phyloP scores from a whole-genome alignment of 176 grass and related monocot species.

The Cenchrus fungigraminus region DNA sequence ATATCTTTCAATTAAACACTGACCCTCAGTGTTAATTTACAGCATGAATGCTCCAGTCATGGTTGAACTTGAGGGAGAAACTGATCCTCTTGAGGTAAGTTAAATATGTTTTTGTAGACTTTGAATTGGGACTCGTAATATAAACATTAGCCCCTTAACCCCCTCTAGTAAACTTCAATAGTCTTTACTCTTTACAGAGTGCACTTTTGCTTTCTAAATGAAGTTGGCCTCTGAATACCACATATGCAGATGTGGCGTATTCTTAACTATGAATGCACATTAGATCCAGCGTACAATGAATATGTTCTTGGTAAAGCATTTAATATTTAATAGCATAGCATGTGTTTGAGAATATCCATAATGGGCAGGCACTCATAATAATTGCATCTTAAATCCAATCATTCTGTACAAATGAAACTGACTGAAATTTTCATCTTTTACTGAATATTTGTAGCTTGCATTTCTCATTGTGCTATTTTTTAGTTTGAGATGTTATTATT shows the following conservation, averaged over 20 bases:
- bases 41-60: slow-evolving; percentile 99
- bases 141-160: background rate
- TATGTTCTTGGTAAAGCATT: slow-evolving; percentile 9
- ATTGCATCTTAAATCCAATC: background rate
- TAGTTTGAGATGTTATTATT: slow-evolving; percentile 14
- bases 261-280: background rate
- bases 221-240: background rate
- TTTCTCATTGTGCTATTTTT: background rate
- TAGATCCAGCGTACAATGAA: background rate
- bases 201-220: slow-evolving; percentile 1
- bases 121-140: background rate
- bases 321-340: background rate
- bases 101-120: background rate
- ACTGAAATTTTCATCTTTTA: background rate
- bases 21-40: slow-evolving; percentile 17
- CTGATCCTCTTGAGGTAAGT: slow-evolving; percentile 87
- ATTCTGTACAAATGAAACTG: background rate
- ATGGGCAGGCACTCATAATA: background rate
- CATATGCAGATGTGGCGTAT: background rate
- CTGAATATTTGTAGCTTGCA: background rate
- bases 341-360: slow-evolving; percentile 1
- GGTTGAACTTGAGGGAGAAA: slow-evolving; percentile 95
- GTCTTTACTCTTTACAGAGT: background rate
- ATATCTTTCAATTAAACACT: slow-evolving; percentile 4
- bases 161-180: background rate